Percentiles rank a stretch among this genome's conserved stretches.
Conservation (phyloP, 345 rosid species). For the Aegle marmelos region DNA sequence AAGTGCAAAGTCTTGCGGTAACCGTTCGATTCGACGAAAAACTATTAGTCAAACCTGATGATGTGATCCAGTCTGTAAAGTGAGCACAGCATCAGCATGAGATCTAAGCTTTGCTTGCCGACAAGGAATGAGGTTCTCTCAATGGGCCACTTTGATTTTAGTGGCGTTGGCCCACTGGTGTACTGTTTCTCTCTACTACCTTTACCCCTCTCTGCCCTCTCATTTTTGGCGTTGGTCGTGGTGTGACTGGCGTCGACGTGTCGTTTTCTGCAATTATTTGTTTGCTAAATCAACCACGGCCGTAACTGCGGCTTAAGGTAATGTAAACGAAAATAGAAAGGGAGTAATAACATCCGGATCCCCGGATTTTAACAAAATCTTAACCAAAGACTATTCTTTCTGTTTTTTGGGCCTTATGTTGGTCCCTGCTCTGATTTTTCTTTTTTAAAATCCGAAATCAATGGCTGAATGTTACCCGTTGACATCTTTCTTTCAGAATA, state of each 20-base stretch:
- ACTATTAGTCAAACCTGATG: not conserved
- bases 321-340: too few species aligned
- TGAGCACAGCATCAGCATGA: not conserved
- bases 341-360: too few species aligned
- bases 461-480: too few species aligned
- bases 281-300: too few species aligned
- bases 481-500: too few species aligned
- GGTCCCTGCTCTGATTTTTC: too few species aligned
- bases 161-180: not conserved
- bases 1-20: not conserved
- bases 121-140: not conserved
- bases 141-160: not conserved
- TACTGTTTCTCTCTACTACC: not conserved
- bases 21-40: constrained; percentile 22
- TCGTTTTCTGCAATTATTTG: not conserved
- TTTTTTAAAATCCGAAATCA: too few species aligned
- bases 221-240: not conserved
- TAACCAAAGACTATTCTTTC: too few species aligned
- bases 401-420: too few species aligned
- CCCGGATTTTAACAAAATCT: too few species aligned
- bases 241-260: not conserved
- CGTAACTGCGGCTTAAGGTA: too few species aligned
- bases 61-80: constrained; percentile 30
- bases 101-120: not conserved
- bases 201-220: not conserved